These are phyloP conservation scores for Phellinidium pouzarii DNA, from an alignment of 1,284 basidiomycete species.

Conservation along the genomic window DNA sequence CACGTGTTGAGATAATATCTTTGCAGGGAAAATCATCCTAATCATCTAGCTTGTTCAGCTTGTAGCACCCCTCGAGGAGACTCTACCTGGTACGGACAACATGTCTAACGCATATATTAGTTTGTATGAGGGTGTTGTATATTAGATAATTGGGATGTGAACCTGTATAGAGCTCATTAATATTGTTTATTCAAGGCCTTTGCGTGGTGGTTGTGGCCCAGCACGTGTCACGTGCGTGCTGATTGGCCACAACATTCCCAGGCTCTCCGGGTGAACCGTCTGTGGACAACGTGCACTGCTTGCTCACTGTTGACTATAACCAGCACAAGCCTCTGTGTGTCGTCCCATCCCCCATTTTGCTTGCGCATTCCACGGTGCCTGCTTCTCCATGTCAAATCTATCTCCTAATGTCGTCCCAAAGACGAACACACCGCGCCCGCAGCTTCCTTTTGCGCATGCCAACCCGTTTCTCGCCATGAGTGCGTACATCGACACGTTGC, in stretches of 20 bases:
- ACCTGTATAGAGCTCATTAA: no score
- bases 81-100: conserved; percentile 3
- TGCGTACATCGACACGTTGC: conserved; percentile 11
- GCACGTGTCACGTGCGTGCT: conserved; percentile 3
- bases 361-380: neutral
- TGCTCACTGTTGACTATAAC: conserved; percentile 9
- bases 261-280: neutral
- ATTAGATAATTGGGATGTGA: no score
- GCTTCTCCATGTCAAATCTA: neutral
- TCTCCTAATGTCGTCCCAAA: conserved; percentile 16
- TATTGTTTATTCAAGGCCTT: conserved; percentile 1
- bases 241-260: conserved; percentile 3
- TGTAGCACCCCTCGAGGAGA: conserved; percentile 36
- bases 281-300: conserved; percentile 6
- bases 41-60: conserved; percentile 45
- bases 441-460: conserved; percentile 32
- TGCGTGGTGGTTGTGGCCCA: neutral
- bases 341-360: neutral
- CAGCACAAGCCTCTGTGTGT: neutral
- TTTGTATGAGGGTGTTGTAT: no score
- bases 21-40: conserved; percentile 39
- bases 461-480: conserved; percentile 28
- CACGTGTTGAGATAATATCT: neutral
- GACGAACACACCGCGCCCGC: conserved; percentile 28
- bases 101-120: neutral